Conservation (phyloP, 1,139 yeast genomes). For the Blastobotrys illinoisensis region DNA sequence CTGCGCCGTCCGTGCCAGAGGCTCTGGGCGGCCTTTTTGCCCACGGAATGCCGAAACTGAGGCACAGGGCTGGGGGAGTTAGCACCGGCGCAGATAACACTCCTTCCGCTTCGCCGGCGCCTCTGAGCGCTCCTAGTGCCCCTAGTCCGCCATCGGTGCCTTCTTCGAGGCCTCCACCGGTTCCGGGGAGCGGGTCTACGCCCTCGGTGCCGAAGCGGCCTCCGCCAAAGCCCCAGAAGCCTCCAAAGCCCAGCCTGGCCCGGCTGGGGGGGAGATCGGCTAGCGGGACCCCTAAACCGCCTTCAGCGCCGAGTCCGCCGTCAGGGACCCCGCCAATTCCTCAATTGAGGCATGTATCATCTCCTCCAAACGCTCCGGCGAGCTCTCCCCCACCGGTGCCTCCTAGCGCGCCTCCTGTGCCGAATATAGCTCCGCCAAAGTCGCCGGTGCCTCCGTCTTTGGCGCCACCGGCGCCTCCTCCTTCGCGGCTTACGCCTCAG, state of each 20-base stretch:
- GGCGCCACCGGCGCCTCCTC: conserved; percentile 3
- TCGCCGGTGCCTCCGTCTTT: conserved; percentile 9
- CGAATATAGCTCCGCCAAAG: conserved; percentile 15
- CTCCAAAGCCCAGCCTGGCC: conserved; percentile 16
- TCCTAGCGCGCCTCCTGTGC: conserved; percentile 21
- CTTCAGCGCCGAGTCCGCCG: conserved; percentile 7
- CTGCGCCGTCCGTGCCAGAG: conserved; percentile 5
- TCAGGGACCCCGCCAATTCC: conserved; percentile 14
- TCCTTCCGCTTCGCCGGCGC: conserved; percentile 24
- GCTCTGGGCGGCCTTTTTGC: conserved; percentile 72
- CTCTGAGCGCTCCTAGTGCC: conserved; percentile 11
- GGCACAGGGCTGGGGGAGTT: conserved; percentile 48
- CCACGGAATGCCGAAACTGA: conserved; percentile 79
- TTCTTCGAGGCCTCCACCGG: conserved; percentile 11
- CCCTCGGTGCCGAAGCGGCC: conserved; percentile 28
- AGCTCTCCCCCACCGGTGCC: conserved; percentile 22
- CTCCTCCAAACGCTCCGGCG: conserved; percentile 10
- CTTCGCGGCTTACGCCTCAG: neutral
- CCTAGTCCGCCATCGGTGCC: conserved; percentile 10
- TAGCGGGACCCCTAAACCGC: conserved; percentile 21
- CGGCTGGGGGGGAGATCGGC: conserved; percentile 20
- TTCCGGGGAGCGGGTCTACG: conserved; percentile 18
- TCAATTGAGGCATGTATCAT: conserved; percentile 16
- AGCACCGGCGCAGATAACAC: conserved; percentile 35
- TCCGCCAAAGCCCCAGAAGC: conserved; percentile 25